Evolutionary conservation across 2,329 filamentous ascomycete genomes (phyloP).

Genomic region (Fusarium solani-melongenae): DNA sequence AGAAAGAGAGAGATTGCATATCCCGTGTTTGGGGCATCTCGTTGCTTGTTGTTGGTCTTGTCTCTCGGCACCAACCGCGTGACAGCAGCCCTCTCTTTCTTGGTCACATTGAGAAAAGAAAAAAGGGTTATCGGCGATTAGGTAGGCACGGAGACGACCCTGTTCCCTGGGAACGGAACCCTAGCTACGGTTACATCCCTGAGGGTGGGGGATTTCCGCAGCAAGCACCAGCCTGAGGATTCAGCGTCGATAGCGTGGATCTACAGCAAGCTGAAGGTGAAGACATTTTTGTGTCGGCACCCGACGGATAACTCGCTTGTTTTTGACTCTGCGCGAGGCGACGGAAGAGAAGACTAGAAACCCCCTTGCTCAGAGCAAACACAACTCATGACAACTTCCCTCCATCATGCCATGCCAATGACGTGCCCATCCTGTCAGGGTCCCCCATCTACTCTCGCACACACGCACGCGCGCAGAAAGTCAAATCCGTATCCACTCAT

Average conservation of each 20-base stretch:
- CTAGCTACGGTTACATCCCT: neutral
- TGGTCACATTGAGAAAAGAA: neutral
- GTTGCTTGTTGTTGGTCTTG: neutral
- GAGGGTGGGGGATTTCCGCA: neutral
- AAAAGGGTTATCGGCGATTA: neutral
- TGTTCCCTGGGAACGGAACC: neutral
- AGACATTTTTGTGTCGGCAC: neutral
- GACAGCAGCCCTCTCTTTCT: neutral
- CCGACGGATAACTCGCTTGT: neutral
- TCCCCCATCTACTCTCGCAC: neutral
- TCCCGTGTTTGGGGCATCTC: neutral
- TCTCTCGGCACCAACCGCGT: neutral
- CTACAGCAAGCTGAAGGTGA: neutral
- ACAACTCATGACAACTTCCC: neutral
- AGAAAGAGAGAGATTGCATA: neutral
- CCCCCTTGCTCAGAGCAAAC: neutral
- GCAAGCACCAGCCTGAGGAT: neutral
- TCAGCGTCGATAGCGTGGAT: neutral
- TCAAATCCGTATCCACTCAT: slow-evolving; percentile 6
- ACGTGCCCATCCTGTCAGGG: slow-evolving; percentile 4
- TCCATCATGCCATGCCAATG: neutral
- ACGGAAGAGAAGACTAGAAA: neutral
- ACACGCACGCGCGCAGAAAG: neutral
- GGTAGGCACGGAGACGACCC: neutral
- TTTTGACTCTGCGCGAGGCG: neutral